Base-by-base conservation (phyloP, 139 green algal species). In the Limnomonas spitsbergensis region DNA sequence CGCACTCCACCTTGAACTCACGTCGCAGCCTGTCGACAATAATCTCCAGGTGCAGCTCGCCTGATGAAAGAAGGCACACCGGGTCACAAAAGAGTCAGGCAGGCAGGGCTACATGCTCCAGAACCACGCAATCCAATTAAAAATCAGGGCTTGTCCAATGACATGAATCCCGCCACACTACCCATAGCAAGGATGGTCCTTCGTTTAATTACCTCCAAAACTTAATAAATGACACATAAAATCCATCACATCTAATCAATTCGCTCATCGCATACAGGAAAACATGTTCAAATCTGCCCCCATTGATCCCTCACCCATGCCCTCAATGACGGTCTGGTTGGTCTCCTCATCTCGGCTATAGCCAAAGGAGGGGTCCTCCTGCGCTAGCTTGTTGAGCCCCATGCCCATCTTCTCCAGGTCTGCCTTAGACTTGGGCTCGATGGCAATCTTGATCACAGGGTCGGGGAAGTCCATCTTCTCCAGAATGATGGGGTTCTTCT, bases 381-480 rank as follows among this genome's bases (percentile, higher is more conserved):
- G 90, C 0, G 93, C 94, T 69, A 99, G 92, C 92, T 98, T 98
- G 89, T 93, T 94, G 42, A 99, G 89, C 47, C 93, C 96, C 29
- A 85, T 84, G 69, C 89, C 89, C 95, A 99, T 98, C 90, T 98
- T 98, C 85, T 91, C 87, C 38, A 95, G 83, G 79, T 99, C 96
- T 52, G 87, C 94, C 93, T 99, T 99, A 82, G 91, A 94, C 88
- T 97, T 97, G 73, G 95, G 95, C 91, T 99, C 96, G 76, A 98
- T 98, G 73, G 73, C 73, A 70, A 78, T 78, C 73, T 99, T 99
- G 90, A 99, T 99, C 37, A 99, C 96, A 2, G 96, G 96, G 85
- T 99, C 96, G 34, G 96, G 96, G 94, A 99, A 99, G 67, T 99
- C 96, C 95, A 99, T 99, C 83, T 93, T 93, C 92, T 99, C 96